Base-by-base conservation (phyloP, 2,329 filamentous ascomycete genomes). In the Aspergillus persii region DNA sequence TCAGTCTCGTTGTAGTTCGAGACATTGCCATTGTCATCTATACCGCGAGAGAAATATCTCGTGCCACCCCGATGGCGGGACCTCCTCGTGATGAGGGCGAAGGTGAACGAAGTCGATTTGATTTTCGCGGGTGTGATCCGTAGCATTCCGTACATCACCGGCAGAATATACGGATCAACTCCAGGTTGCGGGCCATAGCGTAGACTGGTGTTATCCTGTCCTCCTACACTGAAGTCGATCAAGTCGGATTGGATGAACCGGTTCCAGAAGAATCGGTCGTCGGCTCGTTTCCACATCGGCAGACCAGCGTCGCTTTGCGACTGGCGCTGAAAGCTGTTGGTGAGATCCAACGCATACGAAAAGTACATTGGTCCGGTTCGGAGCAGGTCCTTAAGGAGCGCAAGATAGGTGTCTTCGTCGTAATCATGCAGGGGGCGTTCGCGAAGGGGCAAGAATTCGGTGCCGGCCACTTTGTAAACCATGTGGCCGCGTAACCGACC, bases 191-290 rank as follows among this genome's bases (percentile, higher is more conserved):
- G 83, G 23, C 74, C 77, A 63, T 75, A 76, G 36, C 75, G 74
- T 48, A 76, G 68, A 29, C 78, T 79, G 61, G 79, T 79, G 39
- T 80, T 79, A 60, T 77, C 77, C 53, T 77, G 75, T 29, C 76
- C 73, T 2, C 85, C 85, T 33, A 82, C 85, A 61, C 94, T 88
- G 73, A 96, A 96, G 74, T 96, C 87, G 70, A 98, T 96, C 59
- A 99, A 79, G 70, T 97, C 92, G 7, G 90, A 89, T 74, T 94
- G 91, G 52, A 98, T 84, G 75, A 96, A 96, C 64, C 89, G 89
- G 78, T 99, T 99, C 92, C 94, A 99, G 82, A 97, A 99, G 82
- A 99, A 99, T 64, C 95, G 91, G 74, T 98, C 93, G 76, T 99
- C 95, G 63, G 94, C 89, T 67, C 92, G 84, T 81, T 90, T 89